phyloP scores from a whole-genome alignment of 768 basidiomycete genomes.

The Agaricus blazei region DNA sequence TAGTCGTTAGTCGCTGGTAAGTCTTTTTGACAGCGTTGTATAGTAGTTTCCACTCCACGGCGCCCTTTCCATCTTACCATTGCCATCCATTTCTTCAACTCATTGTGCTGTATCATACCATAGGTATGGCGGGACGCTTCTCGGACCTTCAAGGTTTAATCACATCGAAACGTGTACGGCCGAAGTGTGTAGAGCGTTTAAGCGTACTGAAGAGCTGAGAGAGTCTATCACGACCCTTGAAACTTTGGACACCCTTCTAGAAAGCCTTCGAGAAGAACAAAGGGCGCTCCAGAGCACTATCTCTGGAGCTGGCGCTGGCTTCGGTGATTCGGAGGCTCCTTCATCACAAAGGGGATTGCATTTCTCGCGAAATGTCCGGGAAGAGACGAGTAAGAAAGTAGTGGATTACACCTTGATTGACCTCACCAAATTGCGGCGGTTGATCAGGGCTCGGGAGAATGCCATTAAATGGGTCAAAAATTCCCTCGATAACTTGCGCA shows the following conservation, averaged over 20 bases:
- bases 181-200: slow-evolving; percentile 71
- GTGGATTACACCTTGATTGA: slow-evolving; percentile 55
- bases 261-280: slow-evolving; percentile 48
- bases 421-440: slow-evolving; percentile 56
- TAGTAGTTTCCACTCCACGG: background rate
- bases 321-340: background rate
- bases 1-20: slow-evolving; percentile 77
- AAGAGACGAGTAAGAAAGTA: slow-evolving; percentile 17
- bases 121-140: slow-evolving; percentile 79
- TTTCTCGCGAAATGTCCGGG: background rate
- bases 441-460: slow-evolving; percentile 65
- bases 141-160: slow-evolving; percentile 70
- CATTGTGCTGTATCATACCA: background rate
- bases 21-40: slow-evolving; percentile 1
- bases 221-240: slow-evolving; percentile 52
- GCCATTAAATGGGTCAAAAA: slow-evolving; percentile 57
- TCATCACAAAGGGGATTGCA: slow-evolving; percentile 2
- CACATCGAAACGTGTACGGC: slow-evolving; percentile 74
- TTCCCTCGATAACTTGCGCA: background rate
- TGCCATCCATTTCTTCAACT: background rate
- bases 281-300: slow-evolving; percentile 6
- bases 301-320: background rate
- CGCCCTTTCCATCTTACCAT: background rate
- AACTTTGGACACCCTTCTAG: slow-evolving; percentile 58
- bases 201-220: slow-evolving; percentile 60